Evolutionary conservation across 2,329 filamentous ascomycete species (phyloP), one percentile per base, ranked within the genome.

Genomic region (Cladosporium sphaerospermum): DNA sequence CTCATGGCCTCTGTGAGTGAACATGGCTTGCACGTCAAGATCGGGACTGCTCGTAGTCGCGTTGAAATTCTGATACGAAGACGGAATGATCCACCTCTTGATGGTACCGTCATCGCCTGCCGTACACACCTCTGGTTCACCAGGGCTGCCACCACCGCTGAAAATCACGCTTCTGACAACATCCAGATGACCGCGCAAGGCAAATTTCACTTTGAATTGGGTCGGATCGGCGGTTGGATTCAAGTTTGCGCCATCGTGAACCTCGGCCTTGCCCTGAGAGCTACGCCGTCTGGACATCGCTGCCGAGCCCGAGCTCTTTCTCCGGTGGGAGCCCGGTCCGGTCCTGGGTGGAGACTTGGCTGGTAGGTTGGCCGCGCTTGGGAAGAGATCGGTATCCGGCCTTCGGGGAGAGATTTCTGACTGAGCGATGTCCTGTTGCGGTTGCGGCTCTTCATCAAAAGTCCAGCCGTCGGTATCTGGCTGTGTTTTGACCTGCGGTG

Each of bases 61-160:
- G 44, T 62, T 76, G 70, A 78, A 80, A 49, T 74, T 81, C 53
- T 86, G 86, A 59, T 91, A 87, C 40, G 88, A 85, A 14, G 82
- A 81, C 9, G 93, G 93, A 56, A 99, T 90, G 63, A 95, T 91
- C 85, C 95, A 99, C 49, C 93, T 83, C 71, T 99, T 99, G 68
- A 99, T 88, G 62, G 92, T 87, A 54, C 92, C 92, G 67, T 99
- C 93, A 64, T 99, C 93, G 53, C 92, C 89, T 46, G 88, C 89
- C 3, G 92, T 99, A 71, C 92, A 97, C 51, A 99, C 92, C 70
- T 99, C 93, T 1, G 93, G 93, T 67, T 99, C 93, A 3, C 89
- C 89, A 3, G 91, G 91, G 64, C 90, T 96, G 56, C 93, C 93
- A 40, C 93, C 93, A 19, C 93, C 93, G 1, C 91, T 97, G 72